These are phyloP conservation scores for Naegleria fowleri DNA, from an alignment of 208 protist genomes.

Conservation along the genomic window DNA sequence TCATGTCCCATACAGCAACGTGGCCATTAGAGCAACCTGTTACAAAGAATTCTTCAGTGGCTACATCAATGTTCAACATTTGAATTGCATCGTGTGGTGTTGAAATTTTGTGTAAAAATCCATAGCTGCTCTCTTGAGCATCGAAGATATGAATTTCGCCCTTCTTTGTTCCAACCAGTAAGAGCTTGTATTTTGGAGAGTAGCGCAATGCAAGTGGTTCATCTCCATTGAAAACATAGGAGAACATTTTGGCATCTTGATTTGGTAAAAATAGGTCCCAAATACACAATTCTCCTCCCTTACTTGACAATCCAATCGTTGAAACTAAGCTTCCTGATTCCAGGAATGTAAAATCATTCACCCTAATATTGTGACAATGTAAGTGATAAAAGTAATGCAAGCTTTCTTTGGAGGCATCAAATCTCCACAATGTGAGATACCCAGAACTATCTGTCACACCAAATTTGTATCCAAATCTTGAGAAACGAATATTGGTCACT, in stretches of 20 bases:
- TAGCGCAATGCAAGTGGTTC: constrained; percentile 17
- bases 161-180: constrained; percentile 13
- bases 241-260: neutral
- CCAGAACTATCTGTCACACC: constrained; percentile 26
- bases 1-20: constrained; percentile 24
- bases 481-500: constrained; percentile 30
- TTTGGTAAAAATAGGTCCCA: constrained; percentile 27
- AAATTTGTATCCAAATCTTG: constrained; percentile 29
- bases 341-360: constrained; percentile 28
- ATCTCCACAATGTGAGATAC: constrained; percentile 31
- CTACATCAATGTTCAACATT: neutral
- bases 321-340: constrained; percentile 16
- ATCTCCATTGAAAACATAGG: neutral
- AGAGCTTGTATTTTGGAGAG: neutral
- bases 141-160: constrained; percentile 26
- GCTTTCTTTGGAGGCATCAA: constrained; percentile 2
- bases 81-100: neutral
- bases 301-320: constrained; percentile 9
- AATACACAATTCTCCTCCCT: constrained; percentile 2
- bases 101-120: neutral
- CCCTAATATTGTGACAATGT: neutral
- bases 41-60: constrained; percentile 30
- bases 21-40: constrained; percentile 28
- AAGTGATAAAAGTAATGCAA: neutral
- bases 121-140: neutral